A percentile compares a stretch with the other conserved stretches of the same genome.
These are phyloP conservation scores for Kazachstania kunashirensis DNA, from an alignment of 805 yeast genomes.

Conservation along the genomic window DNA sequence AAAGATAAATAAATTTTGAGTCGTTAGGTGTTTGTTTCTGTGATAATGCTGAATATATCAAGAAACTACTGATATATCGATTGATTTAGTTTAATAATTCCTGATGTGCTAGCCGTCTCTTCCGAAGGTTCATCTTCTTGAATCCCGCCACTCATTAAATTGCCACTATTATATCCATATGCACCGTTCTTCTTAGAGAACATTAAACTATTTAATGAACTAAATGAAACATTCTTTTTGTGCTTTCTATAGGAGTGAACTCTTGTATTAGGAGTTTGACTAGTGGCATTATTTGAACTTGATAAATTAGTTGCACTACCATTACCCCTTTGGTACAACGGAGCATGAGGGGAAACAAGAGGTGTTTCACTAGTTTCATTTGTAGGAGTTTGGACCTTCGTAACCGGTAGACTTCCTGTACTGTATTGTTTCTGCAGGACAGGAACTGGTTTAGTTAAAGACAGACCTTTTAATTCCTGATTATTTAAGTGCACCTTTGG, in stretches of 20 bases:
- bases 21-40: too few species aligned
- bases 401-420: constrained; percentile 10
- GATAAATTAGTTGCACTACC: constrained; percentile 19
- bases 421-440: constrained; percentile 9
- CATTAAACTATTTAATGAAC: constrained; percentile 28
- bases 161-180: constrained; percentile 17
- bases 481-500: constrained; percentile 5
- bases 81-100: constrained; percentile 22
- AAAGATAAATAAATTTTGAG: too few species aligned
- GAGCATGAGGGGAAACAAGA: not conserved
- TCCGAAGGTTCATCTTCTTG: constrained; percentile 21
- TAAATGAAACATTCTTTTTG: constrained; percentile 28
- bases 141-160: constrained; percentile 24
- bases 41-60: not conserved
- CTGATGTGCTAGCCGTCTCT: constrained; percentile 13
- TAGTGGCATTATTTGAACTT: not conserved
- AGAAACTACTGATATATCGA: constrained; percentile 22
- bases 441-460: constrained; percentile 2
- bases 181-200: constrained; percentile 25
- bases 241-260: constrained; percentile 27
- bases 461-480: constrained; percentile 5
- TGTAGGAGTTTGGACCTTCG: not conserved
- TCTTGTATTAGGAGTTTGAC: constrained; percentile 6
- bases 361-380: constrained; percentile 1
- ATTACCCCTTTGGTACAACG: constrained; percentile 18